These are phyloP conservation scores for Wickerhamomyces silvicola DNA, from an alignment of 805 yeast species.

Conservation along the genomic window DNA sequence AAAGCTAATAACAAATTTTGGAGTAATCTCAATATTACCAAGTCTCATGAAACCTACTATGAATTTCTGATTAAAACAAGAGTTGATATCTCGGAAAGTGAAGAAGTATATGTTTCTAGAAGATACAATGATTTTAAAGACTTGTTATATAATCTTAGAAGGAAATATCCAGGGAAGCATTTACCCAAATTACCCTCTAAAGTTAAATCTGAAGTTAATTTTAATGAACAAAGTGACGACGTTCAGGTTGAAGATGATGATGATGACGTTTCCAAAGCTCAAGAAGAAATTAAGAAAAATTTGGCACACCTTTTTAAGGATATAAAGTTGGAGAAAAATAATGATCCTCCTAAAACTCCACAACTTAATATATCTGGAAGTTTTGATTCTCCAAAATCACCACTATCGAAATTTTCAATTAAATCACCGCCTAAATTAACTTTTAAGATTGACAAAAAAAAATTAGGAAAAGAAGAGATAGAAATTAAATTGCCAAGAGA, in stretches of 20 bases:
- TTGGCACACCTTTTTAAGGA: constrained; percentile 15
- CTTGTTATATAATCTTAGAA: constrained; percentile 46
- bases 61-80: constrained; percentile 19
- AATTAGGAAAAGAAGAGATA: neutral
- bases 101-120: constrained; percentile 36
- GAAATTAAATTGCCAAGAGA: constrained; percentile 52
- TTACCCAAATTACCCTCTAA: constrained; percentile 55
- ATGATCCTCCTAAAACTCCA: neutral
- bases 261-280: too few species aligned
- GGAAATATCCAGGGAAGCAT: constrained; percentile 62
- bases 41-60: constrained; percentile 15
- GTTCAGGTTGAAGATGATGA: constrained; percentile 15
- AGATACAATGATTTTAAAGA: constrained; percentile 63
- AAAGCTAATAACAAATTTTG: constrained; percentile 23
- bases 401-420: constrained; percentile 1
- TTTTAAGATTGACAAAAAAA: too few species aligned
- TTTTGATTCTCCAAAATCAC: constrained; percentile 1
- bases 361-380: neutral
- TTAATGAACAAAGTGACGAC: constrained; percentile 13
- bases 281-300: constrained; percentile 12
- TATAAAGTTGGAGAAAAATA: constrained; percentile 9
- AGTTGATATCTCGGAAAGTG: constrained; percentile 15
- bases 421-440: neutral
- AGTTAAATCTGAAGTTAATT: constrained; percentile 32
- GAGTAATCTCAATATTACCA: constrained; percentile 22